Conservation (phyloP, 192 early-diverging fungal species). For the Gigaspora rosea region DNA sequence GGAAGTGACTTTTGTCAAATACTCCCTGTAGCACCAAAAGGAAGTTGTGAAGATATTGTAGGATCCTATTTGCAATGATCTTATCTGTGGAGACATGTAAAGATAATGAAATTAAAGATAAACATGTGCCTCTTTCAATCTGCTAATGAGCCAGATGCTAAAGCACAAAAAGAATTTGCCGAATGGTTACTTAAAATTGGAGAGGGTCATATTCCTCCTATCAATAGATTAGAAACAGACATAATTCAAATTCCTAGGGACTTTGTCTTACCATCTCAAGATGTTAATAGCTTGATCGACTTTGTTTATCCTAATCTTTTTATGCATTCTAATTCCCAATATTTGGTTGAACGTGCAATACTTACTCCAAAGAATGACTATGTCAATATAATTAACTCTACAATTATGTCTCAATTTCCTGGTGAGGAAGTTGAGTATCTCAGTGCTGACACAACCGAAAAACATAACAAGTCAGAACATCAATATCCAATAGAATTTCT, state of each 20-base stretch:
- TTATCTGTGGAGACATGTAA: slow-evolving; percentile 29
- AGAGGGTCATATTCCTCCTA: background rate
- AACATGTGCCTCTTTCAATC: slow-evolving; percentile 35
- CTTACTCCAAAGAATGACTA: slow-evolving; percentile 32
- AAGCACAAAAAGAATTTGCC: slow-evolving; percentile 27
- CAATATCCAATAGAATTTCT: slow-evolving; percentile 4
- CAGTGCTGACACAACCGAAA: too few relatives aligned
- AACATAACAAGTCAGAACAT: background rate
- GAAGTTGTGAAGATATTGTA: slow-evolving; percentile 25
- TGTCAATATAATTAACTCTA: slow-evolving; percentile 31
- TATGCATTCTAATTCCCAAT: too few relatives aligned
- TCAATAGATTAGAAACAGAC: background rate
- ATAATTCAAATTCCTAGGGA: too few relatives aligned
- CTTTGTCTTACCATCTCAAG: too few relatives aligned
- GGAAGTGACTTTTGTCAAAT: slow-evolving; percentile 32
- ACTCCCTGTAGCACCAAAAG: slow-evolving; percentile 25
- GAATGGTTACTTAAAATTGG: slow-evolving; percentile 15
- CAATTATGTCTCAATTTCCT: too few relatives aligned
- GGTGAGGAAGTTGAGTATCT: too few relatives aligned
- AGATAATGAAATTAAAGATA: background rate
- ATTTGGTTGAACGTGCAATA: too few relatives aligned
- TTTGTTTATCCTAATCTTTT: too few relatives aligned
- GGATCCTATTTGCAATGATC: slow-evolving; percentile 26
- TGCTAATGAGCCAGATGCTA: too few relatives aligned
- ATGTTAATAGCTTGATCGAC: too few relatives aligned